Base-by-base conservation (phyloP, 805 yeast species). In the Metschnikowia continentalis region DNA sequence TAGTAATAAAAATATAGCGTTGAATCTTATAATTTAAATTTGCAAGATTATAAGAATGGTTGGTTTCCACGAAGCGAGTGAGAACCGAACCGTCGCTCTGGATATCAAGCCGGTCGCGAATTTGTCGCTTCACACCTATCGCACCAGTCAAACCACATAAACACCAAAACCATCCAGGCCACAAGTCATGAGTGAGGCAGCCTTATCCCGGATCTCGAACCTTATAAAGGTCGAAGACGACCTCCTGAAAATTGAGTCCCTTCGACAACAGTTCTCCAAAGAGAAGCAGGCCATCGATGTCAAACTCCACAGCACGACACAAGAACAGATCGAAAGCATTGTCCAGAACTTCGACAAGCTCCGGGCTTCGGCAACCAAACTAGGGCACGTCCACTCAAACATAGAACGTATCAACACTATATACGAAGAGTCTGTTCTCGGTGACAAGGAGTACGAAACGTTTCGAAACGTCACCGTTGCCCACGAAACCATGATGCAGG, bases 251-350 rank as follows among this genome's bases (percentile, higher is more conserved):
- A 75, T 86, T 6, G 67, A 72, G 10, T 67, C 72, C 7, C 66
- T 86, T 30, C 78, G 78, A 49, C 80, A 77, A 48, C 86, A 82
- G 52, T 67, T 86, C 44, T 53, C 65, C 6, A 84, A 83, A 55
- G 96, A 92, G 61, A 88, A 88, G 64, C 76, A 85, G 0, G 77
- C 86, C 3, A 72, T 90, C 11, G 96, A 89, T 58, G 74, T 84
- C 44, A 92, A 90, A 62, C 72, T 92, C 55, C 82, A 80, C 59
- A 69, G 86, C 38, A 86, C 85, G 46, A 80, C 89, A n/a, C 82
- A 80, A 61, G 76, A 76, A 37, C 89, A 83, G 57, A 78, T 81
- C 51, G 83, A 80, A 42, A 68, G 79, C 7, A 78, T 87, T 1
- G 68, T 80, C 56, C 70, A 73, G 37, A 78, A 82, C 49, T 74